phyloP scores from a whole-genome alignment of 108 stramenopile species.

The Schizochytrium sp. region DNA sequence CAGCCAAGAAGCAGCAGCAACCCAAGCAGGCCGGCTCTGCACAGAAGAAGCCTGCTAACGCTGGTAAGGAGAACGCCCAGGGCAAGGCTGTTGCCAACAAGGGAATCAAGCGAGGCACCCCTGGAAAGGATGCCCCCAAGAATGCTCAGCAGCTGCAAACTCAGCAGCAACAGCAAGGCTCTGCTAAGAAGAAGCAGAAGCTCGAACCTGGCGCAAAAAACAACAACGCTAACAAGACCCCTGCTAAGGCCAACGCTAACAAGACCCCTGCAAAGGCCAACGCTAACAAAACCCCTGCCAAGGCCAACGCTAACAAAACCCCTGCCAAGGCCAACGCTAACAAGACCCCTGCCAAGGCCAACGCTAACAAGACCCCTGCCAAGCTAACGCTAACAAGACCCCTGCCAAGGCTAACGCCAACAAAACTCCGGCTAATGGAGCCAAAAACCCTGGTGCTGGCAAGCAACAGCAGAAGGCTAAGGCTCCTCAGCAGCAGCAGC shows the following conservation, averaged over 20 bases:
- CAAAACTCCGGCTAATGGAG: too few relatives aligned
- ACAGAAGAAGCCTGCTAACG: background rate
- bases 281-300: too few relatives aligned
- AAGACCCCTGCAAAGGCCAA: too few relatives aligned
- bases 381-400: too few relatives aligned
- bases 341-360: too few relatives aligned
- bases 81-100: constrained; percentile 19
- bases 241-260: too few relatives aligned
- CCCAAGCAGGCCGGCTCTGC: background rate
- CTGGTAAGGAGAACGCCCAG: background rate
- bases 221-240: background rate
- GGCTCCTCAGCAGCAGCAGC: background rate
- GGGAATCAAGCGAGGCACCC: background rate
- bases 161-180: background rate
- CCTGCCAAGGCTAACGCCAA: too few relatives aligned
- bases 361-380: too few relatives aligned
- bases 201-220: background rate
- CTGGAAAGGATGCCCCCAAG: background rate
- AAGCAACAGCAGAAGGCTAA: too few relatives aligned
- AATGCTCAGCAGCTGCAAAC: background rate
- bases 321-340: too few relatives aligned
- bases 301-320: too few relatives aligned
- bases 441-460: too few relatives aligned
- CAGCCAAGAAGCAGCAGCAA: constrained; percentile 18
- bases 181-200: background rate